Conservation (phyloP, 2,329 filamentous ascomycete species). For the Neobulgaria alba region DNA sequence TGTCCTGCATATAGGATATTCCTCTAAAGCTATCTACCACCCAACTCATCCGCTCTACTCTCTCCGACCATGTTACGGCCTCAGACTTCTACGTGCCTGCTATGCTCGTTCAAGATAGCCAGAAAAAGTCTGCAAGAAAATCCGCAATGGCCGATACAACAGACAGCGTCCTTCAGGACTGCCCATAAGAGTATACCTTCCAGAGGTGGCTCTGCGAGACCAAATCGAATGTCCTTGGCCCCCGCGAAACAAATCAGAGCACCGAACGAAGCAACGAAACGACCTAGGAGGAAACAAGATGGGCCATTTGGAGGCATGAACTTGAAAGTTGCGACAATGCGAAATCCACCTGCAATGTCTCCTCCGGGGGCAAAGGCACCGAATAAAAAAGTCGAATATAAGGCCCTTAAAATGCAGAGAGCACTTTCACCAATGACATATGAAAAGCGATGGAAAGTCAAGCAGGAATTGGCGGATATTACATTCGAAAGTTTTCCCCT, state of each 20-base stretch:
- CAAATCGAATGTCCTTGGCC: conserved; percentile 23
- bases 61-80: conserved; percentile 22
- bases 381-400: conserved; percentile 31
- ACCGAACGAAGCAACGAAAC: conserved; percentile 13
- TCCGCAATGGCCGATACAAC: conserved; percentile 16
- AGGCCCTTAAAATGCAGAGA: conserved; percentile 91
- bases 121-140: conserved; percentile 4
- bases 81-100: conserved; percentile 20
- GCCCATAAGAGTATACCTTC: conserved; percentile 12
- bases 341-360: conserved; percentile 28
- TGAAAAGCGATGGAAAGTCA: conserved; percentile 45
- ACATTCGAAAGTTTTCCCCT: conserved; percentile 79
- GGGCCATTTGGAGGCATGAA: conserved; percentile 55
- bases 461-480: conserved; percentile 52
- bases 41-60: too few species aligned
- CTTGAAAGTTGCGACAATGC: conserved; percentile 38
- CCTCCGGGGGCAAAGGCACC: not conserved
- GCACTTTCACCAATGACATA: conserved; percentile 71
- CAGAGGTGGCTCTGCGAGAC: conserved; percentile 10
- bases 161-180: conserved; percentile 21
- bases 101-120: conserved; percentile 22
- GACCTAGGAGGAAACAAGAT: conserved; percentile 34
- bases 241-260: conserved; percentile 16
- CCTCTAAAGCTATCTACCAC: too few species aligned
- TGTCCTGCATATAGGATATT: too few species aligned